Conservation (phyloP, 768 basidiomycete species). For the Tylopilus rubrobrunneus region DNA sequence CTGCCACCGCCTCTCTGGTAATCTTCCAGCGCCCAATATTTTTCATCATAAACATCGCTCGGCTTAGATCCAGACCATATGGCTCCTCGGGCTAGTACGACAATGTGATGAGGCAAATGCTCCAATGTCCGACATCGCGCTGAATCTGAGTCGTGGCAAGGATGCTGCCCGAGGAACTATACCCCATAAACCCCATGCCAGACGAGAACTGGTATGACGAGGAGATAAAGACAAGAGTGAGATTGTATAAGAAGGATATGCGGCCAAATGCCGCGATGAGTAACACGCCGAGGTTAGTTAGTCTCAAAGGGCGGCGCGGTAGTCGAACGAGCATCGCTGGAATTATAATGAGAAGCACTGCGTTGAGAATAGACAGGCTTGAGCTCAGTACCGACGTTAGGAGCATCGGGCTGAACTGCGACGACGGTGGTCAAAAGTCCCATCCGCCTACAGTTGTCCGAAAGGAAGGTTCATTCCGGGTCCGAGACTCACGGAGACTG, state of each 20-base stretch:
- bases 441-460: too few species aligned
- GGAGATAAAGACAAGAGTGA: constrained; percentile 37
- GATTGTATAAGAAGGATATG: constrained; percentile 59
- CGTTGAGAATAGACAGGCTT: constrained; percentile 36
- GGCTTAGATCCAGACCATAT: constrained; percentile 73
- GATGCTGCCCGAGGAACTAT: constrained; percentile 32
- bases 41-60: constrained; percentile 51
- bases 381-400: constrained; percentile 22
- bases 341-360: constrained; percentile 28
- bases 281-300: constrained; percentile 68
- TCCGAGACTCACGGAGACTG: neutral
- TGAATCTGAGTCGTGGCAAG: constrained; percentile 49
- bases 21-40: constrained; percentile 77
- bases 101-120: constrained; percentile 64
- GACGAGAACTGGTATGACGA: constrained; percentile 6
- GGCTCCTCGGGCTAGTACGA: constrained; percentile 91
- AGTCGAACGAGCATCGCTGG: constrained; percentile 15
- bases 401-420: constrained; percentile 22
- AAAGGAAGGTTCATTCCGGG: too few species aligned
- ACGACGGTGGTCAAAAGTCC: too few species aligned
- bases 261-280: constrained; percentile 36
- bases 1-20: constrained; percentile 73
- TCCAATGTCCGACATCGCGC: constrained; percentile 36
- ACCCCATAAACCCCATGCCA: constrained; percentile 1
- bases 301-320: constrained; percentile 28